Evolutionary conservation across 2,329 filamentous ascomycete genomes (phyloP), one percentile per base, ranked within the genome.

Genomic region (Periconia digitata): DNA sequence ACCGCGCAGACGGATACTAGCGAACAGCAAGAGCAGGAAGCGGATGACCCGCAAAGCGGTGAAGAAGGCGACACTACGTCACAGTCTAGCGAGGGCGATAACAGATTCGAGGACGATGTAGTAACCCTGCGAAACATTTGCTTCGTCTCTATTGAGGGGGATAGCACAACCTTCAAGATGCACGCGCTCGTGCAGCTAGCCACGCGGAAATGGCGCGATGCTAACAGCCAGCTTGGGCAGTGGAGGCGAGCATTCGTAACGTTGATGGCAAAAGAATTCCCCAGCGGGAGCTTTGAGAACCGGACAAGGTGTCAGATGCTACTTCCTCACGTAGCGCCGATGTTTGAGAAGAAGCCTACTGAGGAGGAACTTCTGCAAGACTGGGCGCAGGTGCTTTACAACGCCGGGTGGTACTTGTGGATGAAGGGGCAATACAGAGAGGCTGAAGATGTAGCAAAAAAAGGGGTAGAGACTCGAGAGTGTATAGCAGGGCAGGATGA

Each of bases 291-390:
- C 16, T 39, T 43, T 29, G 34, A 44, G 21, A 53, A 53, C 27
- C 69, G 63, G 67, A 21, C 51, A 40, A 58, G 15, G 27, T 72
- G 66, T 43, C 54, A 55, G 43, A 23, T 37, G 16, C 60, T 71
- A 7, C 64, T 64, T 39, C 52, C 67, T 35, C 67, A 72, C 56
- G 63, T 32, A 15, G 27, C 27, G 10, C 12, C 12, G 3, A 32
- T 15, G n/a, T 32, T 13, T 32, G 10, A 15, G 10, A 13, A 13
- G 27, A 32, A 32, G 27, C 10, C 10, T 15, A 32, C 4, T 32
- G n/a, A 10, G n/a, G 10, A 13, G n/a, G n/a, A 15, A 15, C 27
- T 13, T 32, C 27, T 32, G 27, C 10, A 32, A 32, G 27, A 15
- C 12, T 15, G n/a, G n/a, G 10, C 27, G 12, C 27, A 32, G 27